These are phyloP conservation scores for Candida anglica DNA, from an alignment of 805 yeast species.

Conservation along the genomic window DNA sequence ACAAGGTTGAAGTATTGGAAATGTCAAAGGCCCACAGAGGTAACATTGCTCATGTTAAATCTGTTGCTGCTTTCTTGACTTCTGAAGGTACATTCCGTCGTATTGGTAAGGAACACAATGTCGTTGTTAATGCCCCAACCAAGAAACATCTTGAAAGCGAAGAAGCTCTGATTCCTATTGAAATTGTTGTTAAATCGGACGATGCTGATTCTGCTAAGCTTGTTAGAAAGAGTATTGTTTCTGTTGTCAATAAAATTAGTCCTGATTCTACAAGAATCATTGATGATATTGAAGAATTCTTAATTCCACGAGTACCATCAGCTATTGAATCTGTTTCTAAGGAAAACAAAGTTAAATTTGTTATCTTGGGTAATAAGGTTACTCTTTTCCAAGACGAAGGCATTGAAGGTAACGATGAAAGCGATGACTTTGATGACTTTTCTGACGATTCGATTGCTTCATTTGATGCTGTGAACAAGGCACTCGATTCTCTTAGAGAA, in stretches of 20 bases:
- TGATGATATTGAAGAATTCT: constrained; percentile 64
- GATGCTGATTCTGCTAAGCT: constrained; percentile 48
- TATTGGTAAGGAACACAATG: constrained; percentile 36
- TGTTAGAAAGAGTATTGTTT: constrained; percentile 71
- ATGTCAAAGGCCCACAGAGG: constrained; percentile 88
- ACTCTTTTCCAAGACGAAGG: constrained; percentile 55
- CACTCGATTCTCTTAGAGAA: constrained; percentile 57
- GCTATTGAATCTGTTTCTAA: constrained; percentile 39
- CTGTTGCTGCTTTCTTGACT: constrained; percentile 64
- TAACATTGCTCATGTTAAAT: constrained; percentile 69
- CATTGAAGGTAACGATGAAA: constrained; percentile 27
- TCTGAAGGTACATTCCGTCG: constrained; percentile 44
- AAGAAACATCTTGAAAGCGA: constrained; percentile 33
- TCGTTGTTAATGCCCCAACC: constrained; percentile 36
- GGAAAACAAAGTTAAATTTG: constrained; percentile 48
- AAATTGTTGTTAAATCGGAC: constrained; percentile 49
- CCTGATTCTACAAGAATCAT: constrained; percentile 61
- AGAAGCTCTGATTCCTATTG: constrained; percentile 49
- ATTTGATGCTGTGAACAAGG: constrained; percentile 49
- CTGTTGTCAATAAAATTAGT: constrained; percentile 64
- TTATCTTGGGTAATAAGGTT: constrained; percentile 49
- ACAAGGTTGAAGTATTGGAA: constrained; percentile 65
- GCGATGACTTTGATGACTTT: constrained; percentile 56
- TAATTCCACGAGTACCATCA: constrained; percentile 42
- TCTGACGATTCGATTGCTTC: constrained; percentile 63